These are phyloP conservation scores for Podosphaera aphanis DNA, from an alignment of 2,329 filamentous ascomycete species.

Conservation along the genomic window DNA sequence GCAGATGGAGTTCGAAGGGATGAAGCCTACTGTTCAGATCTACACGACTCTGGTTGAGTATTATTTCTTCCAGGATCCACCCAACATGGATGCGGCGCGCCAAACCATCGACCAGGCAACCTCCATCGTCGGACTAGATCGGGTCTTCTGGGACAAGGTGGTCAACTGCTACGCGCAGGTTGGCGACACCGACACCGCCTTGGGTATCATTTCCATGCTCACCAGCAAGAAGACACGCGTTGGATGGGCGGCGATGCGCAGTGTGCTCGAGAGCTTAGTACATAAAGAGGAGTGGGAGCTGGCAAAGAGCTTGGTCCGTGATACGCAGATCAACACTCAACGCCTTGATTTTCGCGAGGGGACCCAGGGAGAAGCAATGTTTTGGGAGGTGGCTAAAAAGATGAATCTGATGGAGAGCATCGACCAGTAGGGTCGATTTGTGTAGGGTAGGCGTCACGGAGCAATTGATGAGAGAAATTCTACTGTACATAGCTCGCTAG, in stretches of 20 bases:
- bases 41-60: constrained; percentile 52
- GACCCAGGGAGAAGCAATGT: not conserved
- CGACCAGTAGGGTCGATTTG: too few relatives aligned
- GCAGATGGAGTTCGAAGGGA: constrained; percentile 31
- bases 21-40: constrained; percentile 37
- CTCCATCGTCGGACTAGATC: constrained; percentile 20
- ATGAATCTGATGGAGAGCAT: not conserved
- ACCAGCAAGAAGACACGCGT: constrained; percentile 9
- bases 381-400: not conserved
- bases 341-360: not conserved
- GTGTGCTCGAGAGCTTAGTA: constrained; percentile 12
- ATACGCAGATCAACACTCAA: constrained; percentile 10
- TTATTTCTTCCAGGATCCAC: constrained; percentile 34
- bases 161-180: constrained; percentile 40
- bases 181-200: constrained; percentile 26
- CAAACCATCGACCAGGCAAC: constrained; percentile 29
- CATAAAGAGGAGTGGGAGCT: constrained; percentile 13
- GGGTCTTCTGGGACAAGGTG: constrained; percentile 44
- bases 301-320: constrained; percentile 13
- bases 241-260: constrained; percentile 12
- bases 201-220: constrained; percentile 25
- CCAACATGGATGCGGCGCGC: constrained; percentile 35
- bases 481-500: not conserved
- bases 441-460: too few relatives aligned
- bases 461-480: too few relatives aligned